Conservation (phyloP, 495 filamentous ascomycete genomes). For the Hypoxylon lienhwacheense region DNA sequence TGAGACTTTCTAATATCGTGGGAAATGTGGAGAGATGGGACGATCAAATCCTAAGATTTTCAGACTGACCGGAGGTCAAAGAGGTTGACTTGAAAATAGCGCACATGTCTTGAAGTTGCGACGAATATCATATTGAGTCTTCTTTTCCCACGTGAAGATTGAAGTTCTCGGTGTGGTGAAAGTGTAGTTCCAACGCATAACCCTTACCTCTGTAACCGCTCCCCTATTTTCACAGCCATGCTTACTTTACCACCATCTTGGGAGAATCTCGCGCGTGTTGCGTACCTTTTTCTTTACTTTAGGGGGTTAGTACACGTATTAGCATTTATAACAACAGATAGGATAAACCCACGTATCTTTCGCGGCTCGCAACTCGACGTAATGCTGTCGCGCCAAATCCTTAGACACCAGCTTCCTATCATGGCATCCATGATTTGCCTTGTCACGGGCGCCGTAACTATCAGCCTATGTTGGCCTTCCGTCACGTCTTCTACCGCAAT, state of each 20-base stretch:
- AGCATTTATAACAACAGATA: background rate
- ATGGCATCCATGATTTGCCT: constrained; percentile 36
- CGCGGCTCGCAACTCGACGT: background rate
- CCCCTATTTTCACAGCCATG: background rate
- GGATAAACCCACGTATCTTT: constrained; percentile 8
- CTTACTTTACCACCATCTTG: constrained; percentile 21
- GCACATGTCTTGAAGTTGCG: no score
- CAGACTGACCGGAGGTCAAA: no score
- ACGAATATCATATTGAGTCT: no score
- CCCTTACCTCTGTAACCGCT: background rate
- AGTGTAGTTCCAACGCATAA: no score
- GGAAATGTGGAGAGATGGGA: background rate
- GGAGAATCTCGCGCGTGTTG: constrained; percentile 22
- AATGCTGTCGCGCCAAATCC: constrained; percentile 36
- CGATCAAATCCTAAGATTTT: no score
- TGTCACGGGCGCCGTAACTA: constrained; percentile 33
- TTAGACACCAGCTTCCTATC: constrained; percentile 43
- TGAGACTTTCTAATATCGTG: background rate
- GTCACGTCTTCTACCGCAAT: constrained; percentile 35
- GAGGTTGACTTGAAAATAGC: no score
- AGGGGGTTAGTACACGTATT: constrained; percentile 1
- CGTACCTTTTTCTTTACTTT: constrained; percentile 15
- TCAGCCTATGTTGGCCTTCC: constrained; percentile 19
- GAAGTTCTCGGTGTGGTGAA: no score
- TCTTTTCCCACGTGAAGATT: no score